Base-by-base conservation (phyloP, 768 basidiomycete genomes). In the Tremella yokohamensis region DNA sequence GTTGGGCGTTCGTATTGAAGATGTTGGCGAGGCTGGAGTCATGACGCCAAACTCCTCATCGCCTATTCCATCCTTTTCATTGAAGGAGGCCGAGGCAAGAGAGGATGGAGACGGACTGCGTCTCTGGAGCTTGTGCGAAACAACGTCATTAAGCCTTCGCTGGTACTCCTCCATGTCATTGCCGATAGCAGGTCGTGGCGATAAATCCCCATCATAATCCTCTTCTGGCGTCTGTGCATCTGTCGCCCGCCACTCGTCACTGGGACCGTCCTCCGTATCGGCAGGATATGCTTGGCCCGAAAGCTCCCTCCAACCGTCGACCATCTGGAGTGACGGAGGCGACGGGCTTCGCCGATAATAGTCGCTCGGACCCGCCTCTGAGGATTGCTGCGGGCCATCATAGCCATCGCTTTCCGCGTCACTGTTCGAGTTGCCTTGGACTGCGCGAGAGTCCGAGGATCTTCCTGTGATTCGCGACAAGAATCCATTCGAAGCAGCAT, bases 311-410 rank as follows among this genome's bases (percentile, higher is more conserved):
- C 65, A 66, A 8, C n/a, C 42, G 15, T 45, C 42, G 42, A n/a
- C 42, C n/a, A n/a, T 4, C 29, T 34, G 29, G 2, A 24, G 20
- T 2, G 52, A 25, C 22, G 56, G 54, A 0, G 58, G 52, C 2
- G 24, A 37, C 22, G 50, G 29, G 6, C 40, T 29, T 11, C 57
- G n/a, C 20, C 48, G 58, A 58, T 62, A 71, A 29, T 64, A 66
- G 58, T 61, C 59, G 50, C 59, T 61, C 22, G 59, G 59, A 34
- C 59, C 59, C 13, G 59, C 59, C 34, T 60, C 47, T 16, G 42
- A n/a, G 42, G 4, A 34, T 11, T 34, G 29, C 29, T 34, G 29
- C 4, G 29, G 11, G 11, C 29, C 29, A 34, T 34, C 29, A 34
- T 34, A 34, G 11, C 11, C 29, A 11, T 34, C 29, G 11, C 4